Percentiles rank a stretch among this genome's conserved stretches.
These are phyloP conservation scores for Metschnikowia cerradonensis DNA, from an alignment of 805 yeast genomes.

Conservation along the genomic window DNA sequence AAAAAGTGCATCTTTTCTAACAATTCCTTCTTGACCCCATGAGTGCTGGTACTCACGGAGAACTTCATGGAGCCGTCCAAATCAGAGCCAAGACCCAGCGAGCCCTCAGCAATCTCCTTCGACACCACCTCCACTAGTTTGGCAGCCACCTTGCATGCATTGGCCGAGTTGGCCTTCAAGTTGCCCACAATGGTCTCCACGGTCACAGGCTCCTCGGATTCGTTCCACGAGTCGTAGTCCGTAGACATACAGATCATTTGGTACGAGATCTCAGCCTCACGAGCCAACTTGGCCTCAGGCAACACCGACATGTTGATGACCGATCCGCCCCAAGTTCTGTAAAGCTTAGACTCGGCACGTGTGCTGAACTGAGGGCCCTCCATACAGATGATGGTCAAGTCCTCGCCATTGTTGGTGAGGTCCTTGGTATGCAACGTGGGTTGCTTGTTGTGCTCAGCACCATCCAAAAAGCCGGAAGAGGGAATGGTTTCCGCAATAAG, in stretches of 20 bases:
- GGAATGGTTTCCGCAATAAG: slow-evolving; percentile 53
- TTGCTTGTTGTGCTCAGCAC: slow-evolving; percentile 37
- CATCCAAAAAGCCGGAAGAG: slow-evolving; percentile 48
- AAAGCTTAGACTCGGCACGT: slow-evolving; percentile 89
- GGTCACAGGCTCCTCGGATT: slow-evolving; percentile 90
- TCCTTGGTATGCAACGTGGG: slow-evolving; percentile 59
- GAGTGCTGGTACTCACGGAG: slow-evolving; percentile 73
- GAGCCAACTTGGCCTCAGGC: slow-evolving; percentile 96
- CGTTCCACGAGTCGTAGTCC: slow-evolving; percentile 98
- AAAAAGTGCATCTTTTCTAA: slow-evolving; percentile 78
- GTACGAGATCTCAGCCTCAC: slow-evolving; percentile 95
- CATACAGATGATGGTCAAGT: slow-evolving; percentile 89
- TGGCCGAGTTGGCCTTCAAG: slow-evolving; percentile 77
- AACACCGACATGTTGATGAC: slow-evolving; percentile 95
- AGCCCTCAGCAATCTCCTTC: slow-evolving; percentile 51
- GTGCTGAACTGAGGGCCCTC: slow-evolving; percentile 99
- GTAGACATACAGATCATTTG: slow-evolving; percentile 99
- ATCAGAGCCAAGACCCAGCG: slow-evolving; percentile 57
- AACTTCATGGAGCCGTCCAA: slow-evolving; percentile 73
- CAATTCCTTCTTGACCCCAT: slow-evolving; percentile 67
- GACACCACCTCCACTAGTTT: slow-evolving; percentile 65
- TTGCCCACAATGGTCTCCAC: slow-evolving; percentile 96
- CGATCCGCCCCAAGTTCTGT: slow-evolving; percentile 84
- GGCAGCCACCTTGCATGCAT: slow-evolving; percentile 77
- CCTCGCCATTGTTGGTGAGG: slow-evolving; percentile 57